Conservation (phyloP, 2,329 filamentous ascomycete species). For the Botrytis cinerea region DNA sequence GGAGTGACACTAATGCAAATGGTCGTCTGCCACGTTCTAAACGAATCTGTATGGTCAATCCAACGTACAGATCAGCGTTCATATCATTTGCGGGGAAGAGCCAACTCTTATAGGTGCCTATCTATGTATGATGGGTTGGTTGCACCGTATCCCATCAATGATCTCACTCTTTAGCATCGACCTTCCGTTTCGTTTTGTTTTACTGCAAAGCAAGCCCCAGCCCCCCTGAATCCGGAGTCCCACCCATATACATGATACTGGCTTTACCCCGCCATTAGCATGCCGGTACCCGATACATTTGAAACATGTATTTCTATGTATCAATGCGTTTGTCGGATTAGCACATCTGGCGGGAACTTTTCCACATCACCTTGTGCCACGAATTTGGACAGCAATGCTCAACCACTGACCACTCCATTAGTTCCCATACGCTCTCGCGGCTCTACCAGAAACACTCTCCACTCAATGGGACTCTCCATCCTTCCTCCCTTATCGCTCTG, state of each 20-base stretch:
- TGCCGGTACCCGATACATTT: slow-evolving; percentile 12
- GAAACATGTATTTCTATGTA: slow-evolving; percentile 7
- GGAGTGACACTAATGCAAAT: slow-evolving; percentile 16
- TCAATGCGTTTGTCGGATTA: slow-evolving; percentile 5
- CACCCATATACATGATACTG: slow-evolving; percentile 12
- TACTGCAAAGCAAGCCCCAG: not conserved
- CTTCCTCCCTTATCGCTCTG: slow-evolving; percentile 68
- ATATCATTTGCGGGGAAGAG: slow-evolving; percentile 21
- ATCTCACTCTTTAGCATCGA: not conserved
- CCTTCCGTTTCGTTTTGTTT: slow-evolving; percentile 14
- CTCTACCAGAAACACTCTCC: slow-evolving; percentile 63
- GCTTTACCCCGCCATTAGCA: slow-evolving; percentile 19
- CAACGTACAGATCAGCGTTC: slow-evolving; percentile 15
- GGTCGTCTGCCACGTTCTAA: slow-evolving; percentile 19
- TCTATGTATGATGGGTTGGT: slow-evolving; percentile 18
- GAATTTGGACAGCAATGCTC: slow-evolving; percentile 4
- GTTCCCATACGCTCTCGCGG: slow-evolving; percentile 76
- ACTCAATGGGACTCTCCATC: slow-evolving; percentile 65
- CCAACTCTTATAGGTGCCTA: not conserved
- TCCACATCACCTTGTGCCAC: slow-evolving; percentile 2
- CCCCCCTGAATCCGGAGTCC: not conserved
- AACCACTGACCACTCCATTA: slow-evolving; percentile 43
- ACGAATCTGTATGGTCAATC: slow-evolving; percentile 7
- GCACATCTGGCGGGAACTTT: slow-evolving; percentile 1
- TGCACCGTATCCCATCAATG: not conserved